These are phyloP conservation scores for Plenodomus biglobosus DNA, from an alignment of 2,329 filamentous ascomycete species.

Conservation along the genomic window DNA sequence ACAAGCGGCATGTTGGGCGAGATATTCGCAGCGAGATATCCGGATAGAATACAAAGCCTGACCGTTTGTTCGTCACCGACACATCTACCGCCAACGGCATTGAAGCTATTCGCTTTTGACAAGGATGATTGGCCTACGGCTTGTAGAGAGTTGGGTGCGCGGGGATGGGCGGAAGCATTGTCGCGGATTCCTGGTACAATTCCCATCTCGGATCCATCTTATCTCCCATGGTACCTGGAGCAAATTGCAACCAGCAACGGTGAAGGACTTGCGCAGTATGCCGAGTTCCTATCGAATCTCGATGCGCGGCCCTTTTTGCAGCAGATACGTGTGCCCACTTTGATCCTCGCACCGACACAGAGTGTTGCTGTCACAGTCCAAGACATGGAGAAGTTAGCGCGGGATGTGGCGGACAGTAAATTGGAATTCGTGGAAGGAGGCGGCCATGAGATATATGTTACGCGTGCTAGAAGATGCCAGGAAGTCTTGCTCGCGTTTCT, in stretches of 20 bases:
- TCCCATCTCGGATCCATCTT: conserved; percentile 27
- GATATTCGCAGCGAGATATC: conserved; percentile 36
- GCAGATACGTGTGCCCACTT: conserved; percentile 32
- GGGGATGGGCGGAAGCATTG: conserved; percentile 38
- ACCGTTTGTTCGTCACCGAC: conserved; percentile 39
- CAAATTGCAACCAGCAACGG: conserved; percentile 28
- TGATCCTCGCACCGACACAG: conserved; percentile 38
- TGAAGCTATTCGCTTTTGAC: conserved; percentile 37
- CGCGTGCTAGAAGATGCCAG: conserved; percentile 31
- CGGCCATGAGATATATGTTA: conserved; percentile 44
- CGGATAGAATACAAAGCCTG: conserved; percentile 32
- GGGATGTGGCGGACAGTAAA: conserved; percentile 18
- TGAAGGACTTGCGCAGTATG: conserved; percentile 41
- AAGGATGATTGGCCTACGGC: conserved; percentile 31
- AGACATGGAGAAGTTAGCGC: conserved; percentile 27
- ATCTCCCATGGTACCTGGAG: conserved; percentile 38
- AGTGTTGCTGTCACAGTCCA: conserved; percentile 37
- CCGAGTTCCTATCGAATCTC: conserved; percentile 35
- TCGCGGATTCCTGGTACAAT: conserved; percentile 35
- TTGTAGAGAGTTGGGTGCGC: conserved; percentile 33
- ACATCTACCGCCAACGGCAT: conserved; percentile 28
- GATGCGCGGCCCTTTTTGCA: conserved; percentile 35
- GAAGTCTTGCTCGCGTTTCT: conserved; percentile 43
- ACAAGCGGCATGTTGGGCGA: conserved; percentile 41
- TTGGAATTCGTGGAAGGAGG: conserved; percentile 32